phyloP scores from a whole-genome alignment of 257 asterid species.

The Echites panduratus region DNA sequence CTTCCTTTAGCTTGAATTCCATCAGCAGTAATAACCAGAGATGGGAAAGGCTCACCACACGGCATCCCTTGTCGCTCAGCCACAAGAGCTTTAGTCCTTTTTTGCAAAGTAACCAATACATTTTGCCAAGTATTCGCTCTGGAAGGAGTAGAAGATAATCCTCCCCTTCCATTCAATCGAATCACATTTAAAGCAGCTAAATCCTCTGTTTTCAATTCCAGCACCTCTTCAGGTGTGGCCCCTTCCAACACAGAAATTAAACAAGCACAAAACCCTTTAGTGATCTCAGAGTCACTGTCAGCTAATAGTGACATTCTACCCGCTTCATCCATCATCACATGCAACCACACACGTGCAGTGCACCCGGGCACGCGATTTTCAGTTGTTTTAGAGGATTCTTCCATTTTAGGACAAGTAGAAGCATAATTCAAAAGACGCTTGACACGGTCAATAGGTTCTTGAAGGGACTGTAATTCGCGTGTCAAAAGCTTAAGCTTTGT shows the following conservation, averaged over 20 bases:
- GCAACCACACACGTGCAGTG: conserved; percentile 87
- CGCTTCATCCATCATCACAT: conserved; percentile 41
- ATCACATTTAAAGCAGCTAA: conserved; percentile 51
- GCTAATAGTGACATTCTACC: conserved; percentile 43
- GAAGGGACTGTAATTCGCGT: conserved; percentile 49
- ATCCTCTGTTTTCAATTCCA: conserved; percentile 71
- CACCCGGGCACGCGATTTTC: conserved; percentile 82
- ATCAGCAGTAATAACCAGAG: conserved; percentile 54
- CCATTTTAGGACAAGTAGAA: conserved; percentile 39
- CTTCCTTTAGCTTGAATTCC: conserved; percentile 80
- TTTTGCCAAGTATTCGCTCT: conserved; percentile 93
- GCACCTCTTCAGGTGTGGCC: conserved; percentile 53
- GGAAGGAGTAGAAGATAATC: conserved; percentile 31
- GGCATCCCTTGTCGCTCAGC: conserved; percentile 59
- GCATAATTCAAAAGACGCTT: conserved; percentile 62
- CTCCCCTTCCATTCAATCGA: conserved; percentile 42
- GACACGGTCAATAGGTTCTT: conserved; percentile 73
- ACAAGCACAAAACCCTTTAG: conserved; percentile 86
- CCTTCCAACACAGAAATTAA: conserved; percentile 86
- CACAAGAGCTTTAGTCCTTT: conserved; percentile 61
- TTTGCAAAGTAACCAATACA: conserved; percentile 87
- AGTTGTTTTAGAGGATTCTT: conserved; percentile 30
- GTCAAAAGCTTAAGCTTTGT: conserved; percentile 45
- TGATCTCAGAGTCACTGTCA: conserved; percentile 87
- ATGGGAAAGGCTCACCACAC: conserved; percentile 56